These are phyloP conservation scores for Fusarium sulawesiense DNA, from an alignment of 2,329 filamentous ascomycete genomes.

Conservation along the genomic window DNA sequence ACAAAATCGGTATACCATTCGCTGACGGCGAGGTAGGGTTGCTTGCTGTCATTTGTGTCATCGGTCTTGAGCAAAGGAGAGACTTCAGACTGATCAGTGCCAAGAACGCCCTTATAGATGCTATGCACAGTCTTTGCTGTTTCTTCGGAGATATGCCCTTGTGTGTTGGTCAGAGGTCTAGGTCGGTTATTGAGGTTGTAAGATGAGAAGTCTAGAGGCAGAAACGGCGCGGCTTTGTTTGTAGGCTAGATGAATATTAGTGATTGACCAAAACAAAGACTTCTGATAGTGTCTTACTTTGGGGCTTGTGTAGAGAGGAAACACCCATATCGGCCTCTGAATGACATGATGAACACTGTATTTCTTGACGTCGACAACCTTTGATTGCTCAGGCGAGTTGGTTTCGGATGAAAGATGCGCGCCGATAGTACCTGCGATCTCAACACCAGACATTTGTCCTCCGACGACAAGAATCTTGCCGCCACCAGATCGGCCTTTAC, in stretches of 20 bases:
- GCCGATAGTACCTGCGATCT: constrained; percentile 79
- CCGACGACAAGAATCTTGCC: constrained; percentile 80
- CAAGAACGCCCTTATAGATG: constrained; percentile 61
- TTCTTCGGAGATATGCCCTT: constrained; percentile 72
- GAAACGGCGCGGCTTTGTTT: constrained; percentile 67
- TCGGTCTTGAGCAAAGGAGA: constrained; percentile 56
- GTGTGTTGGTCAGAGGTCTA: constrained; percentile 68
- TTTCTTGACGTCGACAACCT: constrained; percentile 57
- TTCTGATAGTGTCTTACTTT: constrained; percentile 52
- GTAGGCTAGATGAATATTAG: constrained; percentile 51
- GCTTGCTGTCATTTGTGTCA: constrained; percentile 57
- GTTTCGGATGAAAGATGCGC: constrained; percentile 74
- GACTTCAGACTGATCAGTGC: constrained; percentile 66
- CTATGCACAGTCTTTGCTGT: constrained; percentile 66
- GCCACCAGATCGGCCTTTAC: constrained; percentile 50
- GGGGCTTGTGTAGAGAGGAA: constrained; percentile 69
- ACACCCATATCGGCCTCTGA: constrained; percentile 77
- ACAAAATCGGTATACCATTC: constrained; percentile 81
- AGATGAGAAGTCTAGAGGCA: constrained; percentile 78
- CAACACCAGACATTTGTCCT: constrained; percentile 84
- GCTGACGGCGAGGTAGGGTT: constrained; percentile 75
- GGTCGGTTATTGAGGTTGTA: constrained; percentile 76
- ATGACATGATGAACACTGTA: constrained; percentile 75
- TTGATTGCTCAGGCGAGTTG: constrained; percentile 61
- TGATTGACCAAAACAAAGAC: too few relatives aligned